A percentile compares a stretch with the other conserved stretches of the same genome.
These are phyloP conservation scores for Nannizzia gypsea DNA, from an alignment of 2,329 filamentous ascomycete species.

Conservation along the genomic window DNA sequence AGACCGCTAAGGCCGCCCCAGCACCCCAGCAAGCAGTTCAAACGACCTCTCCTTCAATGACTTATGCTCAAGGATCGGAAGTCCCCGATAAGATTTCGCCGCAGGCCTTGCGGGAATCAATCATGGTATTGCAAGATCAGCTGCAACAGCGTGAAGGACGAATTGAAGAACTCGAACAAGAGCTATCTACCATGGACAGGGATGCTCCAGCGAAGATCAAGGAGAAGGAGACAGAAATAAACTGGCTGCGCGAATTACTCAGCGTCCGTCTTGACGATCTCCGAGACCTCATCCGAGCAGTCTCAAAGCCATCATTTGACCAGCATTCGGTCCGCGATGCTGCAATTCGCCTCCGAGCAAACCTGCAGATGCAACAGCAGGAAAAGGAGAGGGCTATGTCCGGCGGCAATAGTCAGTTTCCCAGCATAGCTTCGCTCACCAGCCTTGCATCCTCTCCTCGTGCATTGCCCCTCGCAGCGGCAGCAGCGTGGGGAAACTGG, in stretches of 20 bases:
- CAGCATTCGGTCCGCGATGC: conserved; percentile 73
- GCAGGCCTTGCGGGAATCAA: conserved; percentile 88
- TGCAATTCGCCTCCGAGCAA: conserved; percentile 82
- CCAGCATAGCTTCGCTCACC: conserved; percentile 65
- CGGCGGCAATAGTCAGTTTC: conserved; percentile 51
- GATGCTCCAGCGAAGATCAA: conserved; percentile 72
- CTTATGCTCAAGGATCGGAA: conserved; percentile 34
- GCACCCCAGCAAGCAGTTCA: conserved; percentile 29
- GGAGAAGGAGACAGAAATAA: conserved; percentile 87
- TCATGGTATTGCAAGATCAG: conserved; percentile 92
- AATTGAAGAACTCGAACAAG: conserved; percentile 75
- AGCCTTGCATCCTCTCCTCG: conserved; percentile 68
- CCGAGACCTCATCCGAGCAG: conserved; percentile 73
- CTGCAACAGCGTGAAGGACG: conserved; percentile 83
- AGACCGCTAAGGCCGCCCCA: conserved; percentile 34
- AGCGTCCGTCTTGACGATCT: conserved; percentile 83
- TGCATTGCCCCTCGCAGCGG: conserved; percentile 65
- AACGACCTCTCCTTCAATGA: conserved; percentile 37
- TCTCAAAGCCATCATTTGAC: conserved; percentile 65
- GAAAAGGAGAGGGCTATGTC: conserved; percentile 78
- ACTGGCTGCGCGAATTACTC: conserved; percentile 86
- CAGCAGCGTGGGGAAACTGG: conserved; percentile 98
- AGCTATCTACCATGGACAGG: conserved; percentile 56
- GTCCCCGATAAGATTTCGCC: conserved; percentile 80
- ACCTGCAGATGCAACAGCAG: conserved; percentile 95